These are phyloP conservation scores for Lippia alba DNA, from an alignment of 305 asterid species.

Conservation along the genomic window DNA sequence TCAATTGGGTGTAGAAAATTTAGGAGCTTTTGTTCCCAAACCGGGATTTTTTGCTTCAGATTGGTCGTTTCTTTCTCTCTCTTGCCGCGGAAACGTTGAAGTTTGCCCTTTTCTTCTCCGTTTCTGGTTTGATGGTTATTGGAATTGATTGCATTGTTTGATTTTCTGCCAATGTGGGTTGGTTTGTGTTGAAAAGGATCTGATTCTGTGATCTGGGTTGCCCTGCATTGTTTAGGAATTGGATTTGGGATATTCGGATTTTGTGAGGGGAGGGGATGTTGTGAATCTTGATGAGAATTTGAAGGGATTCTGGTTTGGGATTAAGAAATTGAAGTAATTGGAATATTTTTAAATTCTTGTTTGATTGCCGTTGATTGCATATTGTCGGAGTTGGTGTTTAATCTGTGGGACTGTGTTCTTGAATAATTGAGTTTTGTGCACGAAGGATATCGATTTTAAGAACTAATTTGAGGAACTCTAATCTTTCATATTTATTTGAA, in stretches of 20 bases:
- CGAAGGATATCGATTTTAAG: background rate
- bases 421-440: conserved; percentile 10
- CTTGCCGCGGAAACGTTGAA: conserved; percentile 11
- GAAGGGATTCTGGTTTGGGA: conserved; percentile 31
- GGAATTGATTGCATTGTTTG: conserved; percentile 24
- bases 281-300: conserved; percentile 16
- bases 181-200: conserved; percentile 39
- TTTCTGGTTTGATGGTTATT: conserved; percentile 17
- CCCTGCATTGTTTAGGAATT: conserved; percentile 33
- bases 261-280: conserved; percentile 15
- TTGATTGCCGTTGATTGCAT: conserved; percentile 4
- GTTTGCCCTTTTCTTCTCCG: background rate
- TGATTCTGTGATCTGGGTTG: conserved; percentile 45
- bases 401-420: background rate
- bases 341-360: background rate
- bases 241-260: conserved; percentile 27
- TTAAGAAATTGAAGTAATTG: background rate
- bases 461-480: conserved; percentile 24
- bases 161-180: conserved; percentile 59
- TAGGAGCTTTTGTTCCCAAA: conserved; percentile 30
- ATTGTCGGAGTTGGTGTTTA: conserved; percentile 23
- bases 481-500: conserved; percentile 26
- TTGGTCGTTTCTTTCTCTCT: conserved; percentile 25
- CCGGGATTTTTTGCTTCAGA: conserved; percentile 30
- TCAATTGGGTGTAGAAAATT: conserved; percentile 36